Evolutionary conservation across 192 early-diverging fungal species (phyloP).

Genomic region (Entophlyctis helioformis): DNA sequence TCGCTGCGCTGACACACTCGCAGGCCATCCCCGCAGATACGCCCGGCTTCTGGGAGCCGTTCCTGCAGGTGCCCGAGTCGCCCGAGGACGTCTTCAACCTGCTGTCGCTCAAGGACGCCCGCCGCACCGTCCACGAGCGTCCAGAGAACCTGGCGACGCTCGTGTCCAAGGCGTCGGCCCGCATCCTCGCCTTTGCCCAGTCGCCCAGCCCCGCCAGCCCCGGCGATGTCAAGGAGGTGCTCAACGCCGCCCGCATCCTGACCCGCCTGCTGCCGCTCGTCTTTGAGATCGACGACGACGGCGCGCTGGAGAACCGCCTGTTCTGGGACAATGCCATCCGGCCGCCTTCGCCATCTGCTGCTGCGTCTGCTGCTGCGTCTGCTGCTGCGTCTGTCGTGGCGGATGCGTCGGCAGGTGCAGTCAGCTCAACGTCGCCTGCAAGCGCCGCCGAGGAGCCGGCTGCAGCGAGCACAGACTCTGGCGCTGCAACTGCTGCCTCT

Average conservation of each 20-base stretch:
- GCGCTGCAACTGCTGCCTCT: too few relatives aligned
- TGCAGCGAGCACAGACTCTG: too few relatives aligned
- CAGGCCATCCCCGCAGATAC: slow-evolving; percentile 4
- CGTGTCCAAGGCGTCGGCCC: slow-evolving; percentile 22
- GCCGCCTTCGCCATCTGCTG: slow-evolving; percentile 48
- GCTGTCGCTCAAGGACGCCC: slow-evolving; percentile 70
- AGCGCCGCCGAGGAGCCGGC: too few relatives aligned
- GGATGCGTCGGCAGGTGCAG: too few relatives aligned
- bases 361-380: slow-evolving; percentile 66
- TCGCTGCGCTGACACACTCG: too few relatives aligned
- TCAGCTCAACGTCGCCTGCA: too few relatives aligned
- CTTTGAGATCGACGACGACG: slow-evolving; percentile 54
- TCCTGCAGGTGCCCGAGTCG: slow-evolving; percentile 58
- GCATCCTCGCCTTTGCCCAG: slow-evolving; percentile 7
- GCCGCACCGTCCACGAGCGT: slow-evolving; percentile 60
- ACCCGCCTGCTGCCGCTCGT: slow-evolving; percentile 77
- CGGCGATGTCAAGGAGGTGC: slow-evolving; percentile 46
- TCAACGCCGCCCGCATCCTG: slow-evolving; percentile 74
- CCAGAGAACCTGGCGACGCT: slow-evolving; percentile 68
- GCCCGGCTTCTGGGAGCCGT: slow-evolving; percentile 34
- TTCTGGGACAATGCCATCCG: slow-evolving; percentile 41
- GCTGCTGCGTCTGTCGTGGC: slow-evolving; percentile 71
- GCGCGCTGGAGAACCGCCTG: slow-evolving; percentile 42
- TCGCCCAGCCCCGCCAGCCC: slow-evolving; percentile 26
- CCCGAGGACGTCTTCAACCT: slow-evolving; percentile 81